Conservation (phyloP, 1,284 basidiomycete species). For the Ceratobasidium theobromae region DNA sequence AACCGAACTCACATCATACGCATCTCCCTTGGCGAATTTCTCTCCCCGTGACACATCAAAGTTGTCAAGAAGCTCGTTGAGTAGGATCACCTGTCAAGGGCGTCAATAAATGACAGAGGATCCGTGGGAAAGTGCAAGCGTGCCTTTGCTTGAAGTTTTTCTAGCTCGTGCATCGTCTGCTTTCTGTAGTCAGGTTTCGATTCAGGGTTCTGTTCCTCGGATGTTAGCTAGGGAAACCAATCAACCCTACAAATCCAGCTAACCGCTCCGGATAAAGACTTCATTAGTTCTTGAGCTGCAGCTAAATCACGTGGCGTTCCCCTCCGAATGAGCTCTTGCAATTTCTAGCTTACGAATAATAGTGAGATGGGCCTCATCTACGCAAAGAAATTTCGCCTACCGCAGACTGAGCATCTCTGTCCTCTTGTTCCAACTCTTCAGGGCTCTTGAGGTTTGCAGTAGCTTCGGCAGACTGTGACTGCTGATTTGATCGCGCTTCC, state of each 20-base stretch:
- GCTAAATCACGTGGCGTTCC: constrained; percentile 95
- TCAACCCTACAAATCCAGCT: constrained; percentile 36
- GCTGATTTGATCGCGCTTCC: constrained; percentile 48
- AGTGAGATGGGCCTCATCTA: constrained; percentile 2
- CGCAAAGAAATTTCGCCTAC: constrained; percentile 41
- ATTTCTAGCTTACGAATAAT: constrained; percentile 55
- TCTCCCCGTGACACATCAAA: constrained; percentile 71
- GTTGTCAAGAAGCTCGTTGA: constrained; percentile 98
- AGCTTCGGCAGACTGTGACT: constrained; percentile 46
- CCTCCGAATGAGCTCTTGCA: constrained; percentile 95
- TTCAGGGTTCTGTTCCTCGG: constrained; percentile 70
- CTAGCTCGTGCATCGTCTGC: constrained; percentile 87
- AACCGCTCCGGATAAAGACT: constrained; percentile 85
- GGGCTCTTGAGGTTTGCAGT: constrained; percentile 82
- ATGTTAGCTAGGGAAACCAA: neutral
- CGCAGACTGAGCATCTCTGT: constrained; percentile 90
- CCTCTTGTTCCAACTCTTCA: constrained; percentile 95
- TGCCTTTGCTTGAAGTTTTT: constrained; percentile 86
- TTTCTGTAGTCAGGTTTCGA: constrained; percentile 89
- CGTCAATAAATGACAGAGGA: neutral
- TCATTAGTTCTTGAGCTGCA: constrained; percentile 98
- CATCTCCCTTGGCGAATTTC: constrained; percentile 83
- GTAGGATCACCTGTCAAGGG: constrained; percentile 62
- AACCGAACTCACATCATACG: constrained; percentile 72
- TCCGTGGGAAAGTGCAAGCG: neutral